Conservation (phyloP, 176 grass and related monocot species). For the Tuctoria greenei region DNA sequence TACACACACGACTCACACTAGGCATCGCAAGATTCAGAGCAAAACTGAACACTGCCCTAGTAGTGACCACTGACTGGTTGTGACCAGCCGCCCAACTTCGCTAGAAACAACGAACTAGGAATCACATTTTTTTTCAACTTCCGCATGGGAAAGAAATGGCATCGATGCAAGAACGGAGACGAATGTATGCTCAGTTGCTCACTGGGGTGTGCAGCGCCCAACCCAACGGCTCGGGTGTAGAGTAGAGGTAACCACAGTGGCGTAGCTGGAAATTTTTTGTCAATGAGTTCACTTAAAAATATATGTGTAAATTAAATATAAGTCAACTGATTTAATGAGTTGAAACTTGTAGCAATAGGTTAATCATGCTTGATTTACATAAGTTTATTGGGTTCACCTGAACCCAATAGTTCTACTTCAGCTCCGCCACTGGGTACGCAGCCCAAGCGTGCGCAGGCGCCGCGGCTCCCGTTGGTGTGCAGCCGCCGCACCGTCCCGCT, state of each 20-base stretch:
- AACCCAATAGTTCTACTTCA: no score
- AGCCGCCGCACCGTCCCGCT: slow-evolving; percentile 22
- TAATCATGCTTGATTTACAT: no score
- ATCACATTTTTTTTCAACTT: background rate
- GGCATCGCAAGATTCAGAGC: slow-evolving; percentile 5
- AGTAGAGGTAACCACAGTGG: no score
- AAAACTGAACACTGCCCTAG: background rate
- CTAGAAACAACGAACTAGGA: background rate
- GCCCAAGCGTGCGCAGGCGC: slow-evolving; percentile 45
- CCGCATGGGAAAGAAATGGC: background rate
- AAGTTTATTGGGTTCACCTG: no score
- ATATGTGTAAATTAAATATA: no score
- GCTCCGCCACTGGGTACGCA: no score
- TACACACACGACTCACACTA: background rate
- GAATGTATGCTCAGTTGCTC: slow-evolving; percentile 19
- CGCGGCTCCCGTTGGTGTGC: slow-evolving; percentile 21
- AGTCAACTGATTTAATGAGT: no score
- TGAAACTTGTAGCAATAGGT: no score
- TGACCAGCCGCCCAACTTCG: background rate
- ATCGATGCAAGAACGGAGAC: background rate
- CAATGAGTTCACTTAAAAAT: no score
- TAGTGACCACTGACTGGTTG: no score
- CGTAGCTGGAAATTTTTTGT: no score
- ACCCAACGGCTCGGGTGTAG: background rate
- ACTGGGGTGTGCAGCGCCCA: slow-evolving; percentile 93